Conservation (phyloP, 148 eudicot genomes). For the Rhododendron henanense region DNA sequence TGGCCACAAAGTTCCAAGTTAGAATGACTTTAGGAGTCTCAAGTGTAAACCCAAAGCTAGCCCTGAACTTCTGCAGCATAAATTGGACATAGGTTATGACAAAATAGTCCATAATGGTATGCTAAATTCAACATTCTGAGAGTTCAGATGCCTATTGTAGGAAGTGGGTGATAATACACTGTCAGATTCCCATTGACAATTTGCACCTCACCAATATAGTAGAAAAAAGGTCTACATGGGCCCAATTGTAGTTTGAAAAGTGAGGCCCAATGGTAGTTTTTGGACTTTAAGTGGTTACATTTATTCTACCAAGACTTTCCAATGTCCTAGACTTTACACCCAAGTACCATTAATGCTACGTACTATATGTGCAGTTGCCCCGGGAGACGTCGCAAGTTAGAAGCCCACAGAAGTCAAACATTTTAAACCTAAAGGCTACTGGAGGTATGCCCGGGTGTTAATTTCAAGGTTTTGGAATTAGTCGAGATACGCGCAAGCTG, state of each 20-base stretch:
- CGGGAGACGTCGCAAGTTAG: background rate
- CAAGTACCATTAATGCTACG: background rate
- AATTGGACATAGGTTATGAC: background rate
- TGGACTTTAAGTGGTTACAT: background rate
- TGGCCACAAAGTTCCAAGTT: background rate
- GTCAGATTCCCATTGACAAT: constrained; percentile 11
- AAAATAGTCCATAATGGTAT: background rate
- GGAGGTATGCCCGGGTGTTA: too few relatives aligned
- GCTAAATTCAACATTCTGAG: background rate
- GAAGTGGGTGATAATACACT: background rate
- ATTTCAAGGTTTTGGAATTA: too few relatives aligned
- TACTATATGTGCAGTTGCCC: too few relatives aligned
- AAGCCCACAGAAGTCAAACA: too few relatives aligned
- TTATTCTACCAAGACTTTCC: background rate
- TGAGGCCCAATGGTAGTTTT: background rate
- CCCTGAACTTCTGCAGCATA: background rate
- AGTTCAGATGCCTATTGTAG: background rate
- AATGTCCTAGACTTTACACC: background rate
- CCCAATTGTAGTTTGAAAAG: background rate
- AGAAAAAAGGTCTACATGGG: background rate
- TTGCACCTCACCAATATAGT: background rate
- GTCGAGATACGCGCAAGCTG: too few relatives aligned
- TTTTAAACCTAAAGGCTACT: too few relatives aligned
- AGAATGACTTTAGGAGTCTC: background rate
- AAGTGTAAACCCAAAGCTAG: background rate